Percentiles rank a stretch among this genome's conserved stretches.
Conservation (phyloP, 169 alveolate species). For the Cryptosporidium tyzzeri region DNA sequence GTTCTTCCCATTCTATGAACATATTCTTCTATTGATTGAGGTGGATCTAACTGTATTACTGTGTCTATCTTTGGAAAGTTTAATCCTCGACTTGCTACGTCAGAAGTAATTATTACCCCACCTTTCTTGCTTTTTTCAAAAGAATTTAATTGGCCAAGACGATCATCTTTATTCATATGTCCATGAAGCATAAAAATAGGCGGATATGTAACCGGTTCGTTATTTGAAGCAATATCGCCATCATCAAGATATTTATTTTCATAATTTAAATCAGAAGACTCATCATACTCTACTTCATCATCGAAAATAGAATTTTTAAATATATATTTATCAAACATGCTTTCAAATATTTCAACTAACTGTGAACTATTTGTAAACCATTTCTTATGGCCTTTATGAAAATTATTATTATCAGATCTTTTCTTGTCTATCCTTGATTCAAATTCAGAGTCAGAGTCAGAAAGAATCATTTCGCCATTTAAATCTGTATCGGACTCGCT, state of each 20-base stretch:
- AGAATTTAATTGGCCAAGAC: slow-evolving; percentile 54
- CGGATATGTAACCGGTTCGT: not conserved
- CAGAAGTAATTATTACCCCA: slow-evolving; percentile 91
- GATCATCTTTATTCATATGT: slow-evolving; percentile 57
- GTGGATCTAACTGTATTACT: slow-evolving; percentile 94
- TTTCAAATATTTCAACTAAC: slow-evolving; percentile 47
- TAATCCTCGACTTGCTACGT: slow-evolving; percentile 95
- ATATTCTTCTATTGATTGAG: slow-evolving; percentile 92
- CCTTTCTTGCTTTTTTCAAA: slow-evolving; percentile 63
- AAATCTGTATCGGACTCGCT: slow-evolving; percentile 1
- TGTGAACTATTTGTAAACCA: slow-evolving; percentile 55
- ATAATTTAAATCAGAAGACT: not conserved
- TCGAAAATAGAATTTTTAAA: slow-evolving; percentile 52
- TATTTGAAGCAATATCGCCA: not conserved
- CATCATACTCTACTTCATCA: slow-evolving; percentile 27
- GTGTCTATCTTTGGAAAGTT: slow-evolving; percentile 91
- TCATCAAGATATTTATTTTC: not conserved
- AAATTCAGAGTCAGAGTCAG: slow-evolving; percentile 20
- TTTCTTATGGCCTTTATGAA: slow-evolving; percentile 2
- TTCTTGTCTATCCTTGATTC: not conserved
- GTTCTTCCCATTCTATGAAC: slow-evolving; percentile 96
- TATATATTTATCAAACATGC: slow-evolving; percentile 57
- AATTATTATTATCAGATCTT: slow-evolving; percentile 30
- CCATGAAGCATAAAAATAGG: slow-evolving; percentile 74
- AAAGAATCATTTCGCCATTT: not conserved